These are phyloP conservation scores for Geotrichum reessii DNA, from an alignment of 1,139 yeast species.

Conservation along the genomic window DNA sequence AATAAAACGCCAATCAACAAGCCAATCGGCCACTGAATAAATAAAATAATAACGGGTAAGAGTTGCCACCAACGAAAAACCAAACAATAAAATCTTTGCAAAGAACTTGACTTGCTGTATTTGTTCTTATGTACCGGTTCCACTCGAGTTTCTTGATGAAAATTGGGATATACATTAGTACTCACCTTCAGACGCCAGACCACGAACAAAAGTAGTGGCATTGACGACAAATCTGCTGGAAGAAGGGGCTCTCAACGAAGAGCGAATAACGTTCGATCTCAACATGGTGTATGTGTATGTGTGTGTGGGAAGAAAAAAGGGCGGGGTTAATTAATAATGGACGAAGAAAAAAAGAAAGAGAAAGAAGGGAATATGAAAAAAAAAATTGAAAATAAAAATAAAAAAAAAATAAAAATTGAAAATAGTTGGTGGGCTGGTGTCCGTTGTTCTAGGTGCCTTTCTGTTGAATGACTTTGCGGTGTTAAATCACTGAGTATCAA, in stretches of 20 bases:
- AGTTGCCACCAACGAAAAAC: background rate
- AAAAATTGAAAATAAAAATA: background rate
- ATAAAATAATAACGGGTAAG: background rate
- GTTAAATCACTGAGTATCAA: background rate
- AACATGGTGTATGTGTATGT: conserved; percentile 19
- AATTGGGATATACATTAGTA: background rate
- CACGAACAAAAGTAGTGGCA: conserved; percentile 23
- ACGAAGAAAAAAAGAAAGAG: conserved; percentile 5
- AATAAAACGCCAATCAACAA: background rate
- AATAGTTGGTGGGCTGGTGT: background rate
- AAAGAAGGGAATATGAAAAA: background rate
- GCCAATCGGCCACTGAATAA: background rate
- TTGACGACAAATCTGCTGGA: conserved; percentile 16
- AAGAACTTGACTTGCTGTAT: background rate
- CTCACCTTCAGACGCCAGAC: conserved; percentile 29
- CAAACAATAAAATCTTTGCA: background rate
- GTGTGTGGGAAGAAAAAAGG: background rate
- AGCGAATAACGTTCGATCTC: conserved; percentile 20
- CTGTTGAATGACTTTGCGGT: conserved; percentile 11
- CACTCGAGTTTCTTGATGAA: background rate
- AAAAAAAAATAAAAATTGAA: background rate
- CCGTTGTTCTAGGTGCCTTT: too few species aligned
- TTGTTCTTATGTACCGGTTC: background rate
- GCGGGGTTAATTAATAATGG: background rate
- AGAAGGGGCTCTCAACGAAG: conserved; percentile 15